phyloP scores from a whole-genome alignment of 345 rosid genomes.

The Erucastrum elatum region DNA sequence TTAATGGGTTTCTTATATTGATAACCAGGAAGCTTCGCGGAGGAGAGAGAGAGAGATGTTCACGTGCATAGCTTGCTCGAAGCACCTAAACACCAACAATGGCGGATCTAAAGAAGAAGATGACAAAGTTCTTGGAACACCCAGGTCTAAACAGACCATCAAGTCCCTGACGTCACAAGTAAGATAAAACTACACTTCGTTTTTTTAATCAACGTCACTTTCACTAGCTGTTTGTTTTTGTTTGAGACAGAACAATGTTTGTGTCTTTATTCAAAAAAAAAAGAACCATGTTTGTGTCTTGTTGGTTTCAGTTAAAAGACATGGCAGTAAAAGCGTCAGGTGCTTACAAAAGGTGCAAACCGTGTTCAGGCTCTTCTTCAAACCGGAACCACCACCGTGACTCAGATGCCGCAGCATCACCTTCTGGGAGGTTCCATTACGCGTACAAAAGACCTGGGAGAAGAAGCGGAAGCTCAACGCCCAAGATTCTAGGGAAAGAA shows the following conservation, averaged over 20 bases:
- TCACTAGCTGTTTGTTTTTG: conserved; percentile 13
- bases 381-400: conserved; percentile 49
- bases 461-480: conserved; percentile 56
- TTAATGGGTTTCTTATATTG: neutral
- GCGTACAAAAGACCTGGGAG: conserved; percentile 58
- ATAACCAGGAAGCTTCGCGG: neutral
- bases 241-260: conserved; percentile 1
- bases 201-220: neutral
- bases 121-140: conserved; percentile 58
- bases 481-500: conserved; percentile 70
- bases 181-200: neutral
- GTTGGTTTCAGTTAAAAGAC: conserved; percentile 42
- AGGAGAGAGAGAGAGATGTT: conserved; percentile 51
- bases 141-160: conserved; percentile 71
- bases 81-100: conserved; percentile 53
- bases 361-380: conserved; percentile 79
- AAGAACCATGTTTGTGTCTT: neutral
- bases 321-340: conserved; percentile 94
- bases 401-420: conserved; percentile 59
- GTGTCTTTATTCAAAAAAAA: neutral
- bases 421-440: conserved; percentile 65
- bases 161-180: conserved; percentile 85
- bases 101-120: conserved; percentile 66
- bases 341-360: conserved; percentile 84
- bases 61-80: conserved; percentile 88